Evolutionary conservation across 495 filamentous ascomycete genomes (phyloP), one percentile per base, ranked within the genome.

Genomic region (Aspergillus mulundensis): DNA sequence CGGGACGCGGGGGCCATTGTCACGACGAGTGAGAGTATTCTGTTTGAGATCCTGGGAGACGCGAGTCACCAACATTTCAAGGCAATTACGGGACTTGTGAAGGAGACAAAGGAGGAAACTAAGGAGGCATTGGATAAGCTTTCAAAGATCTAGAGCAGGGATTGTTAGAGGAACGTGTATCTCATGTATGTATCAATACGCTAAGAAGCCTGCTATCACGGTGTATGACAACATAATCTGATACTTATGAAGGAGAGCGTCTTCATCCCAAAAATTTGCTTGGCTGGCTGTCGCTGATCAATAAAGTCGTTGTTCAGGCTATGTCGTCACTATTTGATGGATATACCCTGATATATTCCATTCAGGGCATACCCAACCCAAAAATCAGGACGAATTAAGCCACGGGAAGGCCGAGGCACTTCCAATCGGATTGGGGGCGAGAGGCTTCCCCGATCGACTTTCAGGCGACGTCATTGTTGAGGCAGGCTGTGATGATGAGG

Each of bases 361-460:
- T 53, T 64, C 67, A 64, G 59, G 28, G 53, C 53, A 24, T 49
- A 48, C 40, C 50, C 53, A 1, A 20, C 57, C 15, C 24, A 34
- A 12, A 60, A 46, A 39, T 63, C 38, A 60, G 11, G 62, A 53
- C 25, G 74, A 63, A 61, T 86, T 87, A 71, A 97, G 84, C 91
- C 92, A 98, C n/a, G 87, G 82, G 76, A 98, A 98, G 14, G 94
- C 94, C 21, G 90, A 93, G n/a, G 89, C 94, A 34, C 89, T 86
- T 11, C 94, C 94, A 38, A 97, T 78, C 3, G 94, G 92, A 67
- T 97, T 97, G 20, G 84, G 62, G 5, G 73, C 71, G 51, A 78
- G 74, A n/a, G 71, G 68, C 59, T 84, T 82, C 57, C 67, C 84
- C 66, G 69, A 72, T 58, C 59, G 72, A 43, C 60, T 45, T 18